Conservation (phyloP, 352 stramenopile species). For the Pythium aquatile region DNA sequence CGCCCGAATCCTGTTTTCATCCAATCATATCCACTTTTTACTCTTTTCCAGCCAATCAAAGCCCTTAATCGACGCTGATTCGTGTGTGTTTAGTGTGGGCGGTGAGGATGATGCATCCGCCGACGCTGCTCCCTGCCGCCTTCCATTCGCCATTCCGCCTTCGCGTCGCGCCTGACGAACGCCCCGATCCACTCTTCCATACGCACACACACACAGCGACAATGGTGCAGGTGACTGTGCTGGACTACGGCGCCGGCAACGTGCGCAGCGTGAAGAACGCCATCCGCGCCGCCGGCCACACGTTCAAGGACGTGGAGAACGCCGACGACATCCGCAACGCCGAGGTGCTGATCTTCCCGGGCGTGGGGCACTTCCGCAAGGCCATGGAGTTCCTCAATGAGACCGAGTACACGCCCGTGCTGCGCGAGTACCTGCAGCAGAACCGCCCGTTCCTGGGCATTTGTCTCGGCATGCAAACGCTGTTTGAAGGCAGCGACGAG, state of each 20-base stretch:
- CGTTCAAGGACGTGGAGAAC: conserved; percentile 83
- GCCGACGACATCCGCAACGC: conserved; percentile 90
- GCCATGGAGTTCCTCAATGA: conserved; percentile 93
- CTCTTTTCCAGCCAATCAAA: conserved; percentile 16
- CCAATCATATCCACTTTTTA: neutral
- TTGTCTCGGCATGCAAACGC: conserved; percentile 98
- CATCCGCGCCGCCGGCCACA: conserved; percentile 88
- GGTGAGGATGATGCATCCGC: conserved; percentile 8
- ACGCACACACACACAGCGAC: neutral
- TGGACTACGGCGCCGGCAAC: conserved; percentile 99
- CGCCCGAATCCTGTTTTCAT: neutral
- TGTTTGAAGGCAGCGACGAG: conserved; percentile 97
- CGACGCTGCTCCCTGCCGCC: conserved; percentile 6
- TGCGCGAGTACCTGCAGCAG: conserved; percentile 85
- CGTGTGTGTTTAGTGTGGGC: conserved; percentile 14
- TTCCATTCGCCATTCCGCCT: neutral
- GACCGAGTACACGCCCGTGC: conserved; percentile 85
- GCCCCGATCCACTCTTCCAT: too few species aligned
- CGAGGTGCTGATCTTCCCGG: conserved; percentile 86
- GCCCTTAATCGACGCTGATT: neutral
- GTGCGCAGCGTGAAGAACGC: conserved; percentile 97
- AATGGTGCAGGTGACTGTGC: conserved; percentile 84
- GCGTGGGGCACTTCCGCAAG: conserved; percentile 78
- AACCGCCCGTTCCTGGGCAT: conserved; percentile 96
- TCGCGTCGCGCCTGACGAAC: neutral